phyloP scores from a whole-genome alignment of 78 protist genomes.

The Dictyostelium intermedium region DNA sequence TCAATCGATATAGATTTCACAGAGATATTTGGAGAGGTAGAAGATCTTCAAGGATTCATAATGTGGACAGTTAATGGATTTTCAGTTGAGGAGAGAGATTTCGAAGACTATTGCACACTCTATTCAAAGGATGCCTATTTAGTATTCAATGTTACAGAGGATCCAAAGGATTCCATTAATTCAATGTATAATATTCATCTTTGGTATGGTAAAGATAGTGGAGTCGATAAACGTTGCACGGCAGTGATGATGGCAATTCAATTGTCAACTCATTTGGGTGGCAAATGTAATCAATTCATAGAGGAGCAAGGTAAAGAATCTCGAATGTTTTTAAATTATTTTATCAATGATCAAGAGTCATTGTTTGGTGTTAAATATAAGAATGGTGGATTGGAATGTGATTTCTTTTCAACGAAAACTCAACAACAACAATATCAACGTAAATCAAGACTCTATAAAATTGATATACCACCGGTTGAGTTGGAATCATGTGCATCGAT shows the following conservation, averaged over 20 bases:
- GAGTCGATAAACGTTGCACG: conserved; percentile 27
- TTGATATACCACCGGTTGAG: conserved; percentile 49
- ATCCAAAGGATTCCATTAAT: background rate
- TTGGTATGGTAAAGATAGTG: conserved; percentile 50
- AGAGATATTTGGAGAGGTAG: conserved; percentile 45
- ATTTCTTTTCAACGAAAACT: background rate
- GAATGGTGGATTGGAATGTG: conserved; percentile 22
- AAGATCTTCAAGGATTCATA: conserved; percentile 41
- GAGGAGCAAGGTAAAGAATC: conserved; percentile 59
- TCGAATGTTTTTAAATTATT: conserved; percentile 13
- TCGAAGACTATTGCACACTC: conserved; percentile 39
- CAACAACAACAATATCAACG: background rate
- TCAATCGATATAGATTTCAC: conserved; percentile 49
- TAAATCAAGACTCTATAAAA: conserved; percentile 8
- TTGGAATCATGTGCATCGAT: conserved; percentile 12
- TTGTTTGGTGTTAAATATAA: conserved; percentile 28
- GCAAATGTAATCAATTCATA: conserved; percentile 16
- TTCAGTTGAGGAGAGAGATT: conserved; percentile 55
- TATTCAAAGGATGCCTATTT: conserved; percentile 46
- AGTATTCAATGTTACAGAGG: conserved; percentile 15
- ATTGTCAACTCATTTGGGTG: conserved; percentile 47
- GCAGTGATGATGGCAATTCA: conserved; percentile 67
- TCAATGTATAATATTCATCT: conserved; percentile 42
- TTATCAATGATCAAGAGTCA: conserved; percentile 5
- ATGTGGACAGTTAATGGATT: conserved; percentile 59